A percentile compares a stretch with the other conserved stretches of the same genome.
Conservation (phyloP, 495 filamentous ascomycete species). For the Neurospora sp. region DNA sequence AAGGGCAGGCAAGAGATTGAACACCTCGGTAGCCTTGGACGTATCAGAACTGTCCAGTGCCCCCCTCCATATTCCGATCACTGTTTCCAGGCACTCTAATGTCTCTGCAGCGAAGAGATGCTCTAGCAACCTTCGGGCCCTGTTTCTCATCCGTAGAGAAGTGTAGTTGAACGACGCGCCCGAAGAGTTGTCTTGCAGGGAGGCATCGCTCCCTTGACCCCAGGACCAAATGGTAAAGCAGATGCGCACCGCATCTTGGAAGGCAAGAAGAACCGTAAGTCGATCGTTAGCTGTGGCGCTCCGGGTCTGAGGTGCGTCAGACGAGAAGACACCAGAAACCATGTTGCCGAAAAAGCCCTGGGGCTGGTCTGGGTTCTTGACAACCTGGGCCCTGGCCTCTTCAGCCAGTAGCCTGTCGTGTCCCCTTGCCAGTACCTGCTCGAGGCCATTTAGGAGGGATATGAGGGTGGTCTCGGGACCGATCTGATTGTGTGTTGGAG, state of each 20-base stretch:
- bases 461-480: slow-evolving; percentile 62
- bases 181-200: slow-evolving; percentile 54
- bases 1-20: slow-evolving; percentile 80
- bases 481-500: slow-evolving; percentile 14
- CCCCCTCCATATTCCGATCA: slow-evolving; percentile 69
- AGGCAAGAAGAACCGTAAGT: slow-evolving; percentile 87
- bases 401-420: slow-evolving; percentile 75
- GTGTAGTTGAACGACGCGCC: slow-evolving; percentile 82
- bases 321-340: slow-evolving; percentile 83
- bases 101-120: slow-evolving; percentile 89
- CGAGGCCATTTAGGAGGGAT: slow-evolving; percentile 74
- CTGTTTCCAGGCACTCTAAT: slow-evolving; percentile 87
- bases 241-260: slow-evolving; percentile 87
- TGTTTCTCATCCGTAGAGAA: slow-evolving; percentile 77
- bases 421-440: slow-evolving; percentile 76
- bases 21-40: slow-evolving; percentile 42
- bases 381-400: slow-evolving; percentile 53
- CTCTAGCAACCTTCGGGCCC: slow-evolving; percentile 77
- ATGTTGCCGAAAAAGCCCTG: slow-evolving; percentile 96
- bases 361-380: slow-evolving; percentile 73
- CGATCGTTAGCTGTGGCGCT: slow-evolving; percentile 82
- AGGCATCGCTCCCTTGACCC: slow-evolving; percentile 53
- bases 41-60: slow-evolving; percentile 27
- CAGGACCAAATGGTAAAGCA: slow-evolving; percentile 95
- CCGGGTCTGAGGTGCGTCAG: slow-evolving; percentile 63